phyloP scores from a whole-genome alignment of 352 stramenopile genomes.

The Pythium brachiatum region DNA sequence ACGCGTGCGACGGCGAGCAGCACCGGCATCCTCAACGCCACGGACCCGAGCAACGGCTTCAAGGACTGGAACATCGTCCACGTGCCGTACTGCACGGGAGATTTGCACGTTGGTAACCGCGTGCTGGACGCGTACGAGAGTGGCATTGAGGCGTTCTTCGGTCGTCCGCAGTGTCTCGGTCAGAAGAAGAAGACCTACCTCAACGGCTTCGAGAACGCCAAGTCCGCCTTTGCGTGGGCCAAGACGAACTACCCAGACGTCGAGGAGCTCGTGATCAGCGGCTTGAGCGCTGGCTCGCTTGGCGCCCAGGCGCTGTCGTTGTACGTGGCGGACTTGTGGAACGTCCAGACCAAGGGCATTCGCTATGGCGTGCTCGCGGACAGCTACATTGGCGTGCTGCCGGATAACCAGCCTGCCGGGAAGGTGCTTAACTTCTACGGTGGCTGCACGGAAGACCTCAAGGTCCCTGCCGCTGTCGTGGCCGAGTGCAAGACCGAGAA shows the following conservation, averaged over 20 bases:
- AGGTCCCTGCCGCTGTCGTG: slow-evolving; percentile 28
- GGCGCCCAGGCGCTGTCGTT: slow-evolving; percentile 43
- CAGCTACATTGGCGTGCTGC: slow-evolving; percentile 58
- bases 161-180: slow-evolving; percentile 42
- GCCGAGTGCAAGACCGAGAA: slow-evolving; percentile 42
- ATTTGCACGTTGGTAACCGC: slow-evolving; percentile 51
- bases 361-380: slow-evolving; percentile 49
- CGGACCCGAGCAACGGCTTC: slow-evolving; percentile 53
- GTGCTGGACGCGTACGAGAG: slow-evolving; percentile 24
- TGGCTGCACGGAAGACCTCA: slow-evolving; percentile 39
- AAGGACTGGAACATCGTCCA: slow-evolving; percentile 73
- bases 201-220: slow-evolving; percentile 22
- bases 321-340: slow-evolving; percentile 46
- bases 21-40: slow-evolving; percentile 47
- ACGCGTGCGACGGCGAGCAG: slow-evolving; percentile 33
- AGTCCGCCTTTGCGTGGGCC: slow-evolving; percentile 20
- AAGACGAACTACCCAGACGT: slow-evolving; percentile 20
- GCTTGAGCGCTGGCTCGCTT: slow-evolving; percentile 37
- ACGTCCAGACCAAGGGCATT: slow-evolving; percentile 40
- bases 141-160: slow-evolving; percentile 29
- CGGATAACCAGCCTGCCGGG: slow-evolving; percentile 32
- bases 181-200: slow-evolving; percentile 36
- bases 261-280: slow-evolving; percentile 17
- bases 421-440: slow-evolving; percentile 58
- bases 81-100: slow-evolving; percentile 70